Percentiles rank a stretch among this genome's conserved stretches.
Evolutionary conservation across 2,329 filamentous ascomycete species (phyloP).

Genomic region (Cladosporium oxysporum): DNA sequence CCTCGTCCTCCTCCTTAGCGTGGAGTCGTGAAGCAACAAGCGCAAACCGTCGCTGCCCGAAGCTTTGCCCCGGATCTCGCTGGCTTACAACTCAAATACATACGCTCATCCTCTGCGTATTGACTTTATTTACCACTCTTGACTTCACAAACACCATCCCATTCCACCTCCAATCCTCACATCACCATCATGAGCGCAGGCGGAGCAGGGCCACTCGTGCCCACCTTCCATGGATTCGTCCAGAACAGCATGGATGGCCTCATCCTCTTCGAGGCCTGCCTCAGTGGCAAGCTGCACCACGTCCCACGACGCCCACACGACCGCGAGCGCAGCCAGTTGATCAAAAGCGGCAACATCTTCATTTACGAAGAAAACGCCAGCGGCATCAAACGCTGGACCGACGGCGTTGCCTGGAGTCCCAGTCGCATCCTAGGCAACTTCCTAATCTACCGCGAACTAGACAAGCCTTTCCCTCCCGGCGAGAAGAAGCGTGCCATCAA

Average conservation of each 20-base stretch:
- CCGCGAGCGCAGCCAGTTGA: constrained; percentile 73
- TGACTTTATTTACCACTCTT: constrained; percentile 13
- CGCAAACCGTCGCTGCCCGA: constrained; percentile 12
- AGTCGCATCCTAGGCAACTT: constrained; percentile 84
- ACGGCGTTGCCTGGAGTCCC: constrained; percentile 87
- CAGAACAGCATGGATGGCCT: constrained; percentile 64
- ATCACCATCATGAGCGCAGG: constrained; percentile 36
- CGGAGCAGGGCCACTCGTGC: constrained; percentile 41
- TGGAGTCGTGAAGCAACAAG: constrained; percentile 21
- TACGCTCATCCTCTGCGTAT: constrained; percentile 7
- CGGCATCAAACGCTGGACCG: constrained; percentile 92
- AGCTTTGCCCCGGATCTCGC: constrained; percentile 17
- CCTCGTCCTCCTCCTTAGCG: neutral
- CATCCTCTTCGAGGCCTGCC: constrained; percentile 76
- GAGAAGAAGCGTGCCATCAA: constrained; percentile 85
- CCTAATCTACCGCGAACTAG: constrained; percentile 79
- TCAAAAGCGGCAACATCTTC: constrained; percentile 82
- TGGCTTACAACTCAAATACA: constrained; percentile 20
- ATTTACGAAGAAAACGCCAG: constrained; percentile 91
- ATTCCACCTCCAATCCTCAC: constrained; percentile 4
- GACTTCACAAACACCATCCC: neutral
- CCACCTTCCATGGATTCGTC: constrained; percentile 43
- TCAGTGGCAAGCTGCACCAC: constrained; percentile 70
- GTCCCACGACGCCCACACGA: constrained; percentile 85
- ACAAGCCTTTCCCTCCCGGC: constrained; percentile 74